A percentile compares a stretch with the other conserved stretches of the same genome.
phyloP scores from a whole-genome alignment of 2,329 filamentous ascomycete genomes.

The Nemania abortiva region DNA sequence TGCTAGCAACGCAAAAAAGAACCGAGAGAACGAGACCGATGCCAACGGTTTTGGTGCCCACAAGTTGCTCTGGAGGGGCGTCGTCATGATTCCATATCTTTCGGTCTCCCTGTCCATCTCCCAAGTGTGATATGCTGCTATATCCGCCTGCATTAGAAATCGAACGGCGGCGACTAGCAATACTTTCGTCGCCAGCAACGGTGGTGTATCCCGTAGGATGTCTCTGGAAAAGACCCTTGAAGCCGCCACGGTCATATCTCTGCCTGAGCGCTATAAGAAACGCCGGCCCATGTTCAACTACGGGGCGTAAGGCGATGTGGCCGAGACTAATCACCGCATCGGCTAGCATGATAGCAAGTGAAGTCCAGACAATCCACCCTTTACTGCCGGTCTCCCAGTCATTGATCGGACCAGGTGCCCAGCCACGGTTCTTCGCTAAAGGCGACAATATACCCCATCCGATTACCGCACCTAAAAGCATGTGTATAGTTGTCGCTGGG shows the following conservation, averaged over 20 bases:
- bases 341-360: slow-evolving; percentile 94
- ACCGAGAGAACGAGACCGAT: slow-evolving; percentile 84
- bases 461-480: slow-evolving; percentile 88
- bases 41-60: slow-evolving; percentile 76
- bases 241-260: slow-evolving; percentile 40
- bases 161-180: slow-evolving; percentile 25
- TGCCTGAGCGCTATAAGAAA: slow-evolving; percentile 41
- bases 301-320: slow-evolving; percentile 77
- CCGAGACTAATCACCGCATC: slow-evolving; percentile 91
- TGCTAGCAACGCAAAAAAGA: slow-evolving; percentile 81
- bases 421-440: slow-evolving; percentile 84
- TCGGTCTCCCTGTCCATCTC: slow-evolving; percentile 44
- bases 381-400: slow-evolving; percentile 96
- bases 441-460: slow-evolving; percentile 95
- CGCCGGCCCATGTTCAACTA: slow-evolving; percentile 60
- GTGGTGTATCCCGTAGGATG: slow-evolving; percentile 44
- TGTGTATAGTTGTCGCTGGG: slow-evolving; percentile 91
- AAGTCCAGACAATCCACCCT: slow-evolving; percentile 98
- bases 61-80: slow-evolving; percentile 84
- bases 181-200: slow-evolving; percentile 44
- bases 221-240: slow-evolving; percentile 43
- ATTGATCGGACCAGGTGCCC: slow-evolving; percentile 87
- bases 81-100: slow-evolving; percentile 72
- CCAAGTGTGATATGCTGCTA: slow-evolving; percentile 37
- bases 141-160: slow-evolving; percentile 23